Evolutionary conservation across 148 eudicot genomes (phyloP), one percentile per base, ranked within the genome.

Genomic region (Vaccinium macrocarpon): DNA sequence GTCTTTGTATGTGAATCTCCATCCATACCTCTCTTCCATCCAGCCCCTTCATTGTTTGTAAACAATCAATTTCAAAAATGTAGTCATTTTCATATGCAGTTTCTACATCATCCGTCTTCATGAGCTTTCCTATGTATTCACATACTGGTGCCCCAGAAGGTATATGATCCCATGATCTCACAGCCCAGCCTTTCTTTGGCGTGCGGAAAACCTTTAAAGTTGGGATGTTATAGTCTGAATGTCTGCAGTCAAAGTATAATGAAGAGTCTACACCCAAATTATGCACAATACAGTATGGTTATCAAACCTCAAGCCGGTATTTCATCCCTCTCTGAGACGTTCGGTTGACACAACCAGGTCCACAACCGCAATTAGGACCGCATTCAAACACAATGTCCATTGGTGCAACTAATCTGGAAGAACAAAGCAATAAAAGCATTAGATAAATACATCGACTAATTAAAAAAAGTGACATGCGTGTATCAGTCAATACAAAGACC

Each of bases 351-450:
- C 99, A 97, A 15, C 79, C 74, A 59, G 95, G 90, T 55, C 96
- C 98, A 80, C 99, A 97, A 1, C 92, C 89, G 87, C 99, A 97
- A 76, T 93, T 92, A 66, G 96, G 95, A 53, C 98, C 97, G 74
- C 99, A 97, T 83, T 97, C 99, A 85, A 95, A 97, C 0, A 97
- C 96, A 61, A 97, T 92, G 61, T 90, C 95, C 83, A 92, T 93
- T 0, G 99, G 96, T 84, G 95, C 98, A 84, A 97, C 84, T 2
- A 97, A 89, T 88, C 99, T 95, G 90, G 49, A 82, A 73, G 82
- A 13, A 75, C 11, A 72, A 50, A 59, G 25, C 29, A 76, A 66
- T 15, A 42, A 25, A 68, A 73, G 74, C 57, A 55, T 61, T 23
- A 59, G 82, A 8, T 23, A 13, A 48, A 53, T 38, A 23, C 59